Base-by-base conservation (phyloP, 1,284 basidiomycete genomes). In the Amylostereum chailletii region DNA sequence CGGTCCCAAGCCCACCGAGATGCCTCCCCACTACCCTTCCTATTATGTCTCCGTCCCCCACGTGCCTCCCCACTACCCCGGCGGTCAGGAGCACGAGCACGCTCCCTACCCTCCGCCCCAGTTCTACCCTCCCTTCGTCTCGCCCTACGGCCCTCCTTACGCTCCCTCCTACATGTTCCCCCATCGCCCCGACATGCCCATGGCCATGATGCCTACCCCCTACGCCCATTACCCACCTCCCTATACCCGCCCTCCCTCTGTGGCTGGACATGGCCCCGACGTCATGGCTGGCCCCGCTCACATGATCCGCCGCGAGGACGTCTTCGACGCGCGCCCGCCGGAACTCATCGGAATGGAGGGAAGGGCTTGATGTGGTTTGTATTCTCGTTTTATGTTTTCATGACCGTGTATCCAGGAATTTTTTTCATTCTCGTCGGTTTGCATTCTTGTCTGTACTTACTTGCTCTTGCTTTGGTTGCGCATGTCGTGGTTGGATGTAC, bases 71-170 rank as follows among this genome's bases (percentile, higher is more conserved):
- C 71, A 70, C 55, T 63, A 71, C 51, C 59, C 65, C 51, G 55
- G 66, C 10, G 66, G 66, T 38, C 70, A 75, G 50, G 77, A 78
- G 30, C 67, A 66, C 47, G 77, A 78, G 55, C 65, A 69, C 30
- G 54, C 56, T 53, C 62, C 62, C 47, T 77, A 75, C 56, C 64
- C 68, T 34, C 62, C 47, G 9, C 49, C 50, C 49, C 72, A 72
- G 49, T 79, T 73, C 60, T 81, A 78, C 57, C 72, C 71, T 47
- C 66, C 73, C 46, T 75, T 77, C 55, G 65, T 77, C 51, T 62
- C 73, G 43, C 72, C 69, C 34, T 74, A 74, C 53, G 58, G 58
- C 46, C 60, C 68, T 46, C 68, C 69, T 45, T 79, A 78, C 60
- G 67, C 70, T 8, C 61, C 68, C 6, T 70, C 70, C 26, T 79